A percentile compares a stretch with the other conserved stretches of the same genome.
These are phyloP conservation scores for Ilex paraguariensis DNA, from an alignment of 305 asterid species.

Conservation along the genomic window DNA sequence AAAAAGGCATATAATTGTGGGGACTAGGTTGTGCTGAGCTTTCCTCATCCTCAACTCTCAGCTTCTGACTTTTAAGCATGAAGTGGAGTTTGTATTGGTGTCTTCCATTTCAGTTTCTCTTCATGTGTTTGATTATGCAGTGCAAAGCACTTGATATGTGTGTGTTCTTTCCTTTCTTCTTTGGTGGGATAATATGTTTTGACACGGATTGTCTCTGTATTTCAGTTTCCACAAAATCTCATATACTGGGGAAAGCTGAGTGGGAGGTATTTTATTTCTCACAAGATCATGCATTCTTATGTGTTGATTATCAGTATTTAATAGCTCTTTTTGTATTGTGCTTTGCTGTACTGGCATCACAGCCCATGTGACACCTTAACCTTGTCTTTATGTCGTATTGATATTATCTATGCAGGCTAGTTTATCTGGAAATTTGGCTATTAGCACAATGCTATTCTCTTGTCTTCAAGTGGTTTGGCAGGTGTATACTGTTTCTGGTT, in stretches of 20 bases:
- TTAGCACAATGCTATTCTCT: slow-evolving; percentile 39
- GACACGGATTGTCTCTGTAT: slow-evolving; percentile 3
- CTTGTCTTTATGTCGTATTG: slow-evolving; percentile 1
- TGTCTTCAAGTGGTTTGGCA: slow-evolving; percentile 49
- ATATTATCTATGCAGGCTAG: slow-evolving; percentile 18
- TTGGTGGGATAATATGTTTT: background rate
- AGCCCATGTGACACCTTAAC: no score
- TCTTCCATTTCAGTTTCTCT: no score
- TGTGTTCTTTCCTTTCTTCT: no score
- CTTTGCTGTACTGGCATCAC: background rate
- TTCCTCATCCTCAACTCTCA: no score
- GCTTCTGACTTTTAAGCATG: no score
- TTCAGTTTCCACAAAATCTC: slow-evolving; percentile 27
- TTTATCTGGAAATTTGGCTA: slow-evolving; percentile 23
- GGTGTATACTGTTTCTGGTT: slow-evolving; percentile 17
- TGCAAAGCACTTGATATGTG: no score
- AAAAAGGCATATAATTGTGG: no score
- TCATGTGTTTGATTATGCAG: no score
- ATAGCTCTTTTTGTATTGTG: slow-evolving; percentile 3
- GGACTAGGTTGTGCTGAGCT: no score
- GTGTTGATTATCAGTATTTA: slow-evolving; percentile 2
- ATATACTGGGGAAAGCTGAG: slow-evolving; percentile 15
- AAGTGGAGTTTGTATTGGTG: no score
- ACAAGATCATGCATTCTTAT: slow-evolving; percentile 6
- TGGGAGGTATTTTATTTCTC: slow-evolving; percentile 25